Percentiles rank a stretch among this genome's conserved stretches.
phyloP scores from a whole-genome alignment of 768 basidiomycete genomes.

The Boletus reticuloceps region DNA sequence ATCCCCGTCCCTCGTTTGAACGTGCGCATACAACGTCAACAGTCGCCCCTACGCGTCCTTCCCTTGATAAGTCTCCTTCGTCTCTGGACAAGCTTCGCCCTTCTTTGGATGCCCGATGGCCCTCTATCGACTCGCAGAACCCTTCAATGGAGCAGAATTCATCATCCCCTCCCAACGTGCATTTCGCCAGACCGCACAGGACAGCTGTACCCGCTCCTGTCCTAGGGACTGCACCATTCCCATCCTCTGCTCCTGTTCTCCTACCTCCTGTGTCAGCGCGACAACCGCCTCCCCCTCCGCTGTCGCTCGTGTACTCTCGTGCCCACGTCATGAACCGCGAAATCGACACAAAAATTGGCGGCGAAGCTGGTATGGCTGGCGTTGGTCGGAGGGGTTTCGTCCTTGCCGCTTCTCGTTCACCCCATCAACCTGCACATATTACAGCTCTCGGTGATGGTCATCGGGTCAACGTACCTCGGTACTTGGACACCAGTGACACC shows the following conservation, averaged over 20 bases:
- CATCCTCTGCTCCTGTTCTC: conserved; percentile 3
- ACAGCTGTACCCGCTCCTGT: conserved; percentile 9
- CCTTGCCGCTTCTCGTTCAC: conserved; percentile 30
- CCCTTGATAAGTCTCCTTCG: conserved; percentile 14
- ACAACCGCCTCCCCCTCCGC: conserved; percentile 17
- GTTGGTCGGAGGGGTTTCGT: conserved; percentile 84
- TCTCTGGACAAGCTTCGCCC: conserved; percentile 18
- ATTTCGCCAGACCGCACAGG: conserved; percentile 8
- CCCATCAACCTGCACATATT: conserved; percentile 5
- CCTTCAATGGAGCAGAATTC: conserved; percentile 1
- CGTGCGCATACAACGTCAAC: conserved; percentile 16
- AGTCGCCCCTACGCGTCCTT: conserved; percentile 9
- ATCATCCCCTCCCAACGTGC: neutral
- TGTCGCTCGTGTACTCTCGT: conserved; percentile 8
- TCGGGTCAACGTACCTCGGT: conserved; percentile 39
- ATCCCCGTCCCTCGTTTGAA: conserved; percentile 16
- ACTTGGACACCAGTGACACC: conserved; percentile 45
- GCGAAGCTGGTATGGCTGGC: conserved; percentile 86
- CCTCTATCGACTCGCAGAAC: conserved; percentile 13
- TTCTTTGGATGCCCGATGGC: conserved; percentile 12
- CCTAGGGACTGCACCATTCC: conserved; percentile 15
- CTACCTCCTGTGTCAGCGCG: conserved; percentile 12
- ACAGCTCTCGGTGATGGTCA: conserved; percentile 9
- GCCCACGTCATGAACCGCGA: conserved; percentile 26
- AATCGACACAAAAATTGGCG: conserved; percentile 70